Evolutionary conservation across 345 rosid genomes (phyloP), one percentile per base, ranked within the genome.

Genomic region (Lepidium didymum): DNA sequence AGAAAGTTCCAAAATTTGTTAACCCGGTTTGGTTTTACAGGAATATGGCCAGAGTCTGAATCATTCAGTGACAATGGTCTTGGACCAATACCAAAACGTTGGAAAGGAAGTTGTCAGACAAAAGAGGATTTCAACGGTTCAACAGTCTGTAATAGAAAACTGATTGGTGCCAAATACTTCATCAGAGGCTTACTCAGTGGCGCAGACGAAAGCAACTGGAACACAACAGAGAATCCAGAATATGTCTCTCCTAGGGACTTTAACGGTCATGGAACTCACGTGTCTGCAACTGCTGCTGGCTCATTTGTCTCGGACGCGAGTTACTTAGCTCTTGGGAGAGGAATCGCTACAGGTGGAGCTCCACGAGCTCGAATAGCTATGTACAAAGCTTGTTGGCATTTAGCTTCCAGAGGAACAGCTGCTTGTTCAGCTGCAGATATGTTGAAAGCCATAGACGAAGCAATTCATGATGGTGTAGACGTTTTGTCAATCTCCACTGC

Each of bases 191-290:
- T 80, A 34, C 62, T 81, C 5, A 72, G 67, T 0, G 88, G 81
- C 19, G 58, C 19, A 0, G 75, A 78, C 3, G 81, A 76, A 0
- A 67, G 64, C 45, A 76, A 78, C 15, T 47, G 80, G 61, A 80
- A 81, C 31, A 49, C 71, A 4, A 68, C 79, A 0, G 78, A 64
- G 37, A 56, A 68, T 50, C 51, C 8, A 8, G 86, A 84, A 29
- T 84, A 73, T 34, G 18, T 82, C 21, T 83, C 87, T 8, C 81
- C 86, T 0, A 70, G 91, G 62, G 90, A 85, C 56, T 82, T 78
- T 0, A 49, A 54, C 16, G 90, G 90, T 25, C 92, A 86, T 31
- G 96, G 92, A 4, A 83, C 86, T 0, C 90, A 85, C 69, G 82
- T 87, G 4, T 72, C 92, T 11, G 76, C 83, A 56, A 86, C 81